Conservation (phyloP, 164 flowering plant genomes). For the Aristolochia contorta region DNA sequence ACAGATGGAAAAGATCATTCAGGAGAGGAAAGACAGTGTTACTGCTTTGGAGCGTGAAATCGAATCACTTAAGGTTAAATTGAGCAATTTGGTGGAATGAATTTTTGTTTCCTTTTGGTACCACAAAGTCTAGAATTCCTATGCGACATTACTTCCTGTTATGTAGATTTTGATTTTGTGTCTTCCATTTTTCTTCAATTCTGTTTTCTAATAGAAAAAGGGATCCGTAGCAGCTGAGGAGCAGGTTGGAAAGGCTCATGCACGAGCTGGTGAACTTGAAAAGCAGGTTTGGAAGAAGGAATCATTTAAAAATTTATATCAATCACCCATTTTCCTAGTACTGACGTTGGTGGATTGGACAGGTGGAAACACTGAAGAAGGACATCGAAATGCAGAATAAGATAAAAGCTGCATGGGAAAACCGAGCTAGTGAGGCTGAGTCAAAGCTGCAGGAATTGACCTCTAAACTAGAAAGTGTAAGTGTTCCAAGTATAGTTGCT, state of each 20-base stretch:
- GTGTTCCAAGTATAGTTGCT: slow-evolving; percentile 4
- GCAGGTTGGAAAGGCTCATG: slow-evolving; percentile 66
- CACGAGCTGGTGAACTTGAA: slow-evolving; percentile 70
- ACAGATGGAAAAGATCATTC: slow-evolving; percentile 43
- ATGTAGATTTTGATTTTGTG: no score
- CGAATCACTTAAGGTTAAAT: slow-evolving; percentile 34
- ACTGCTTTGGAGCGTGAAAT: slow-evolving; percentile 43
- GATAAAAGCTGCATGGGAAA: slow-evolving; percentile 44
- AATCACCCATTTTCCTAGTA: slow-evolving; percentile 1
- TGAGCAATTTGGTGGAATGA: not conserved
- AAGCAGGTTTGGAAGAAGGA: slow-evolving; percentile 39
- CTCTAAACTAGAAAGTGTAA: slow-evolving; percentile 50
- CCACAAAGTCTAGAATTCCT: no score
- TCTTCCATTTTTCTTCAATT: not conserved
- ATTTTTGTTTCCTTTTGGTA: not conserved
- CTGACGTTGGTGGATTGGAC: slow-evolving; percentile 2
- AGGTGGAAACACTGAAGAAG: slow-evolving; percentile 55
- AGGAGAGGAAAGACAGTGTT: slow-evolving; percentile 44
- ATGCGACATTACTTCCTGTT: no score
- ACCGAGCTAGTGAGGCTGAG: slow-evolving; percentile 40
- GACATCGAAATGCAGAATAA: slow-evolving; percentile 38
- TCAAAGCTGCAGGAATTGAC: slow-evolving; percentile 39
- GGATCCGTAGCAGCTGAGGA: slow-evolving; percentile 50
- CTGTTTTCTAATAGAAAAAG: slow-evolving; percentile 33
- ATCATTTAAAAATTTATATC: not conserved